Evolutionary conservation across 2,329 filamentous ascomycete genomes (phyloP).

Genomic region (Aspergillus ustus): DNA sequence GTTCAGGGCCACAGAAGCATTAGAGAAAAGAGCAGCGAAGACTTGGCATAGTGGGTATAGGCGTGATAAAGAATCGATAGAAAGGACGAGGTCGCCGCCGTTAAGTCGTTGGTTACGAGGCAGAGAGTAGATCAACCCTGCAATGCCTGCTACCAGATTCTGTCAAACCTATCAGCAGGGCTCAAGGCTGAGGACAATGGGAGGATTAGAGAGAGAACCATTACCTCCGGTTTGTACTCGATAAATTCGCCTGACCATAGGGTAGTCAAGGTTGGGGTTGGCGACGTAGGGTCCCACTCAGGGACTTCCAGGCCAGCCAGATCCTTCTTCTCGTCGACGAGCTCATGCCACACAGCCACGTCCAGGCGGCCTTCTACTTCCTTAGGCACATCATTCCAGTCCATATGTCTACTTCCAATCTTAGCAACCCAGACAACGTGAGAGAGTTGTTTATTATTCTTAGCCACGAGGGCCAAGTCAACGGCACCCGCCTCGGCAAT

Average conservation of each 20-base stretch:
- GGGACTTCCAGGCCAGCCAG: conserved; percentile 68
- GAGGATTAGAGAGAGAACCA: conserved; percentile 16
- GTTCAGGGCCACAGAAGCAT: conserved; percentile 84
- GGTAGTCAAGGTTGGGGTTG: conserved; percentile 51
- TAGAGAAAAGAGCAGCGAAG: conserved; percentile 80
- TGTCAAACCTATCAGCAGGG: conserved; percentile 28
- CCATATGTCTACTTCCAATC: conserved; percentile 86
- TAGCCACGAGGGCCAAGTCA: conserved; percentile 74
- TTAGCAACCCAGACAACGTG: conserved; percentile 93
- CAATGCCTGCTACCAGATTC: conserved; percentile 88
- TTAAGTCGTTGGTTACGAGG: conserved; percentile 75
- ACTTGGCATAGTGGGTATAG: conserved; percentile 80
- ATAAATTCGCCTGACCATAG: conserved; percentile 69
- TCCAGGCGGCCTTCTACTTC: conserved; percentile 75
- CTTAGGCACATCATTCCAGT: conserved; percentile 88
- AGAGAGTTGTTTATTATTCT: conserved; percentile 71
- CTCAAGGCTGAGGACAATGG: background rate
- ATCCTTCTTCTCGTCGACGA: conserved; percentile 72
- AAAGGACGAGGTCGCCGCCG: conserved; percentile 79
- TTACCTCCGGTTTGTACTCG: conserved; percentile 73
- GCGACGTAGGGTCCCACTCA: conserved; percentile 58
- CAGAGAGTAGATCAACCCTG: conserved; percentile 75
- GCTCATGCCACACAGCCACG: conserved; percentile 90
- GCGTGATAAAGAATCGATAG: conserved; percentile 78
- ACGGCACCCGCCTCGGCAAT: conserved; percentile 86